Conservation (phyloP, 441 rosid genomes). For the Erodium trifolium region DNA sequence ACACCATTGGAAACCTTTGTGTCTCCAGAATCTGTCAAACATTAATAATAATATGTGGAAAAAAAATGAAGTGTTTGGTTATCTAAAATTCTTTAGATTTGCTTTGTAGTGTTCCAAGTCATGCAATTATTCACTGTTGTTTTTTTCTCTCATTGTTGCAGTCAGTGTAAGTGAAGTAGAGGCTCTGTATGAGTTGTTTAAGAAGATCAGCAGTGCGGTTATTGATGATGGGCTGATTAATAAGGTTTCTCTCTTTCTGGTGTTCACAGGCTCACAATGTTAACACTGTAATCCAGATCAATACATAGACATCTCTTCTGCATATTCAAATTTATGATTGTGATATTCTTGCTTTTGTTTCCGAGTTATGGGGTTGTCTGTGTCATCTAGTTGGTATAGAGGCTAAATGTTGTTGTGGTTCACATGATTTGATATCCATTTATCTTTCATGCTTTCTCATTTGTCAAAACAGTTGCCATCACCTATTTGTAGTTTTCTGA, state of each 20-base stretch:
- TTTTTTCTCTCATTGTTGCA: constrained; percentile 30
- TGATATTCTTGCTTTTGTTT: background rate
- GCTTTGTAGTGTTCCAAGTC: background rate
- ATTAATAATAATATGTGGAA: too few species aligned
- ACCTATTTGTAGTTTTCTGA: background rate
- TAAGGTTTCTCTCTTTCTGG: constrained; percentile 41
- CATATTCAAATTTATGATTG: too few species aligned
- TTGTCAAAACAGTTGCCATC: background rate
- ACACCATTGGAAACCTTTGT: background rate
- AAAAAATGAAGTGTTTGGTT: too few species aligned
- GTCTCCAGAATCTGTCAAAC: background rate
- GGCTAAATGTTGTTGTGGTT: background rate
- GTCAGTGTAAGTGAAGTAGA: constrained; percentile 97
- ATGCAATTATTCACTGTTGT: constrained; percentile 1
- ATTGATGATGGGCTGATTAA: constrained; percentile 92
- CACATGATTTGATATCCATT: background rate
- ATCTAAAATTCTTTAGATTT: background rate
- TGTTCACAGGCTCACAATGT: background rate
- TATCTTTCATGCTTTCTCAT: background rate
- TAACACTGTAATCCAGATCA: background rate
- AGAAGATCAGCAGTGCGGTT: constrained; percentile 97
- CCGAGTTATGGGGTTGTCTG: background rate
- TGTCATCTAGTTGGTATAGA: background rate
- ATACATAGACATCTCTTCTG: background rate
- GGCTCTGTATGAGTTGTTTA: constrained; percentile 92